Conservation (phyloP, 2,329 filamentous ascomycete genomes). For the Basipetospora sp. region DNA sequence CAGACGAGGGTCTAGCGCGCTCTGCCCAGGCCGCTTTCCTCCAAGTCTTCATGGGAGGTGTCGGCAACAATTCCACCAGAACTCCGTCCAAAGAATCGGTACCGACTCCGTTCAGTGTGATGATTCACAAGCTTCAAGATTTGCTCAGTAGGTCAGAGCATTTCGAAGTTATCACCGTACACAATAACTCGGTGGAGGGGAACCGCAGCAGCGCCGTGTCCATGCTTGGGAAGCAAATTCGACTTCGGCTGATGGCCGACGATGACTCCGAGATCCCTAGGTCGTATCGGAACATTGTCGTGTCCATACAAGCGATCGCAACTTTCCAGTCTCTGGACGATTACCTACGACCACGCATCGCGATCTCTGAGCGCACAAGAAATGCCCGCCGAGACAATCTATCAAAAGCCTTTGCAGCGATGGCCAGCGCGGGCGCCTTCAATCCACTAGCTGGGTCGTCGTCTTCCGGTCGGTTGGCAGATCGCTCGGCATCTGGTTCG, state of each 20-base stretch:
- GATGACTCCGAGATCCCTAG: conserved; percentile 81
- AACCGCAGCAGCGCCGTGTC: conserved; percentile 82
- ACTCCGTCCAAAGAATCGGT: conserved; percentile 53
- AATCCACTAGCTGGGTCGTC: conserved; percentile 28
- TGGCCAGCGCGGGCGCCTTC: conserved; percentile 56
- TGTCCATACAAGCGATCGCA: conserved; percentile 94
- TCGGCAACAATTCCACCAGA: conserved; percentile 49
- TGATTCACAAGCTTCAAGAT: conserved; percentile 91
- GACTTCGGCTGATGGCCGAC: conserved; percentile 75
- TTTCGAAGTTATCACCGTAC: conserved; percentile 92
- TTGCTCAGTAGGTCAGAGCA: conserved; percentile 91
- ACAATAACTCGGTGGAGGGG: conserved; percentile 79
- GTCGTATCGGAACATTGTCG: conserved; percentile 86
- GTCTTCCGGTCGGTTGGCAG: conserved; percentile 31
- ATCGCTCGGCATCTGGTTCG: conserved; percentile 26
- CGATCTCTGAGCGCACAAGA: conserved; percentile 23
- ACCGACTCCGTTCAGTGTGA: conserved; percentile 71
- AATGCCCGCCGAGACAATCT: conserved; percentile 49
- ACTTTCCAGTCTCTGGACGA: conserved; percentile 96
- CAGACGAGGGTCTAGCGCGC: conserved; percentile 44
- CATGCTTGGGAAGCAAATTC: conserved; percentile 91
- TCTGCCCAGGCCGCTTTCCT: conserved; percentile 72
- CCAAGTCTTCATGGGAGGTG: conserved; percentile 77
- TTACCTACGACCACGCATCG: conserved; percentile 82
- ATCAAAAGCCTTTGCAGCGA: conserved; percentile 56